Base-by-base conservation (phyloP, 768 basidiomycete species). In the Rhizopogon salebrosus region DNA sequence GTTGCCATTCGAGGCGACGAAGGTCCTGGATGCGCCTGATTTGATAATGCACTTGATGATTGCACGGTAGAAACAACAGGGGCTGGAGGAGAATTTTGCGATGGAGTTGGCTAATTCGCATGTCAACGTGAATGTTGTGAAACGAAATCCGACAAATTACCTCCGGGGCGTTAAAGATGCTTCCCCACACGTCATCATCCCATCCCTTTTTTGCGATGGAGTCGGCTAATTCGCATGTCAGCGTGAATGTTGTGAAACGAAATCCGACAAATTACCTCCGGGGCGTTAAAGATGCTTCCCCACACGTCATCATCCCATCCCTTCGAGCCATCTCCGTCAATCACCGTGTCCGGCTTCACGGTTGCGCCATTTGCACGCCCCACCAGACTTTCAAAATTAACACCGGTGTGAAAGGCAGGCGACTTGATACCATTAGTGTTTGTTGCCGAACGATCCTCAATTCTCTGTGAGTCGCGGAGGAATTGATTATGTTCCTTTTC, bases 401-500 rank as follows among this genome's bases (percentile, higher is more conserved):
- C 75, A 18, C 78, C 77, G 0, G 77, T 76, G n/a, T 72, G 69
- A 37, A 76, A 64, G 51, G 64, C 57, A 22, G 66, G 58, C 22
- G 65, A 59, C 52, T 69, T 60, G 14, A 65, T 65, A 2, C 79
- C 80, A 60, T 78, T 75, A 16, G 66, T 56, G 3, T 77, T 67
- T 3, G 76, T 70, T 2, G 78, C 73, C 38, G 83, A 87, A 24
- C 78, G 84, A 63, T 93, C 90, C 63, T 97, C 94, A 20, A 95
- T 75, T 27, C 95, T 80, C 58, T 94, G 92, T 1, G 93, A 89
- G 65, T 98, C 97, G 36, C 92, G 85, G 8, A 99, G 75, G 67
- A 94, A 95, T 61, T 93, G 89, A 53, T 86, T 76, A 58, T 98
- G 97, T 66, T 98, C 97, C 59, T 80, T 80, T 70, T 98, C 92